Conservation (phyloP, 1,284 basidiomycete genomes). For the Apiotrichum akiyoshidainum region DNA sequence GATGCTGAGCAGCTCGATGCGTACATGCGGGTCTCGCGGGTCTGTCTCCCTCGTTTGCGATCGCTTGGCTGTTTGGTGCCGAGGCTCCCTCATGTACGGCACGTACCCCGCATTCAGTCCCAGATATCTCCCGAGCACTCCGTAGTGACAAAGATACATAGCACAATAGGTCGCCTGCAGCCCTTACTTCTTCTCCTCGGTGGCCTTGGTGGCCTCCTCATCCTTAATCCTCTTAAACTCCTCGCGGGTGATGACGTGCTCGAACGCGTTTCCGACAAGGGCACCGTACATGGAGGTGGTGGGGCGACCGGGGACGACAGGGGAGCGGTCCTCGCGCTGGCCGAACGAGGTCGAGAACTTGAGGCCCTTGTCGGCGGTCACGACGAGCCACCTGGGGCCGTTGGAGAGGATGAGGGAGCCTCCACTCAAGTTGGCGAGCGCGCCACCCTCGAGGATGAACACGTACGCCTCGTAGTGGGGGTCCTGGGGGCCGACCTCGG, state of each 20-base stretch:
- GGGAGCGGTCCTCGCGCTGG: constrained; percentile 3
- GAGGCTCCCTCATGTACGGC: too few species aligned
- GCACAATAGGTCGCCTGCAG: too few species aligned
- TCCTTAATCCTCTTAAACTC: constrained; percentile 64
- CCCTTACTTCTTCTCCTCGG: not conserved
- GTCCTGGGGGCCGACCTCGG: not conserved
- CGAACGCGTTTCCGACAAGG: constrained; percentile 5
- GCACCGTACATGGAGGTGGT: constrained; percentile 7
- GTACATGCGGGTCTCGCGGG: too few species aligned
- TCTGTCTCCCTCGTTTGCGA: too few species aligned
- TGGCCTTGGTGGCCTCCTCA: constrained; percentile 65
- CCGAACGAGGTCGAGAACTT: constrained; percentile 1
- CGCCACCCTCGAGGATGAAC: not conserved
- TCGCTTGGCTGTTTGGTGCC: too few species aligned
- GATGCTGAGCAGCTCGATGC: too few species aligned
- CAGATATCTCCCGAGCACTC: too few species aligned
- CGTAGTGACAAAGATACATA: too few species aligned
- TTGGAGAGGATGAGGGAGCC: constrained; percentile 6
- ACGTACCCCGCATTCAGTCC: too few species aligned
- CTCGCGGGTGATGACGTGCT: constrained; percentile 8
- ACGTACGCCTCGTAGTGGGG: not conserved
- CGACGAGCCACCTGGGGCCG: constrained; percentile 7
- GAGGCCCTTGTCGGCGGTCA: not conserved
- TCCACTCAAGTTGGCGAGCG: not conserved
- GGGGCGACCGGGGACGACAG: not conserved